Evolutionary conservation across 1,284 basidiomycete genomes (phyloP), one percentile per base, ranked within the genome.

Genomic region (Rhodotorula glutinis): DNA sequence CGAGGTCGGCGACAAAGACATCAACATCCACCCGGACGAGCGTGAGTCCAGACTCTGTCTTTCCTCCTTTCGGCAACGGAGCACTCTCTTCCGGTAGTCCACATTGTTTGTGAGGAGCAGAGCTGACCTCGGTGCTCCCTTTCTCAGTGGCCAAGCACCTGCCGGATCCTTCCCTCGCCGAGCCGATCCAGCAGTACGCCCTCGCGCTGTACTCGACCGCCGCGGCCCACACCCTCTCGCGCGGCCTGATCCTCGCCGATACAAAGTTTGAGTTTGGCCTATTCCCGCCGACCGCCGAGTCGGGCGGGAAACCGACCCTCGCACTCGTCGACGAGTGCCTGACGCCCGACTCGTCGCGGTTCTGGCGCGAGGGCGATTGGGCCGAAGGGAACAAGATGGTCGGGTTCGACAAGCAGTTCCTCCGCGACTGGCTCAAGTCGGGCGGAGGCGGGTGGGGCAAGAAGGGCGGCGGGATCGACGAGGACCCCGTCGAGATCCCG

Each of bases 331-430:
- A 99, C 79, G 95, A 99, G 78, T 87, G 92, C 23, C 85, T 99
- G 60, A 98, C 96, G 0, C 94, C 95, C 10, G 96, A 98, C 80
- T 96, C 92, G 29, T 97, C 93, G 25, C 86, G 95, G 51, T 99
- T 98, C 83, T 98, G 96, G 95, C 88, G 92, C 1, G 83, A 87
- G 0, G 83, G 82, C 19, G 84, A 82, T 4, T 98, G 96, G 80
- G 79, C 81, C 49, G 83, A 86, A 3, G 95, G 95, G 14, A 82
- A 84, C 63, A 78, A 87, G 0, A 95, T 97, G 80, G 85, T 87
- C 27, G 92, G 91, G 76, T 98, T 96, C 76, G 96, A 98, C 80
- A 98, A 99, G 82, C 95, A 99, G 80, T 97, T 90, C 77, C 81
- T 98, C 54, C 83, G 96, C 46, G 93, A 98, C 78, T 93, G 92